Conservation (phyloP, 1,284 basidiomycete genomes). For the Boletellus deceptivus region DNA sequence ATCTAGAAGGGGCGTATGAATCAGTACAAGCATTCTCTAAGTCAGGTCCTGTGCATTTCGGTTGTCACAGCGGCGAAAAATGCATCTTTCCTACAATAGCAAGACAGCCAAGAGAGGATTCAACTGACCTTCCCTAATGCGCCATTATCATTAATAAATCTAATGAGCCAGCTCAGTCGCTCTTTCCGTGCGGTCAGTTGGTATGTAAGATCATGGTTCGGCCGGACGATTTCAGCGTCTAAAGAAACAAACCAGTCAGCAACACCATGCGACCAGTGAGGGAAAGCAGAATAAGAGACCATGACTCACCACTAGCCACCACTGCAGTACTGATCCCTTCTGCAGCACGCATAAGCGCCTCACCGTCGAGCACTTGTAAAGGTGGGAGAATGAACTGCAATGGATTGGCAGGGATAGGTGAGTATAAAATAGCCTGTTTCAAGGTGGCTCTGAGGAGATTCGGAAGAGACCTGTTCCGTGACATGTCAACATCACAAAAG, state of each 20-base stretch:
- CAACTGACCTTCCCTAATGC: conserved; percentile 65
- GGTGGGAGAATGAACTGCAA: conserved; percentile 81
- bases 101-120: neutral
- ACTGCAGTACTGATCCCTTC: conserved; percentile 77
- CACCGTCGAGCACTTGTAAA: conserved; percentile 62
- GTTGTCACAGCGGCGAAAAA: neutral
- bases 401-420: conserved; percentile 60
- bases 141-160: conserved; percentile 85
- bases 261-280: neutral
- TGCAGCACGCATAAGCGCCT: conserved; percentile 78
- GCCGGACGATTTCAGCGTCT: conserved; percentile 74
- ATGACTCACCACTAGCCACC: conserved; percentile 57
- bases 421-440: conserved; percentile 84
- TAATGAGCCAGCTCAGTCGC: conserved; percentile 78
- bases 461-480: conserved; percentile 56
- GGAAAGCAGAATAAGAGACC: neutral
- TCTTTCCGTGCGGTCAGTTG: conserved; percentile 79
- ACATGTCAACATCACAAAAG: conserved; percentile 2
- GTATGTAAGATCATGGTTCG: conserved; percentile 77
- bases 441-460: conserved; percentile 79
- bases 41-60: neutral
- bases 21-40: conserved; percentile 7
- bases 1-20: conserved; percentile 48
- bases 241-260: neutral
- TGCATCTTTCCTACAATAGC: neutral